Conservation (phyloP, 164 flowering plant species). For the Aristolochia contorta region DNA sequence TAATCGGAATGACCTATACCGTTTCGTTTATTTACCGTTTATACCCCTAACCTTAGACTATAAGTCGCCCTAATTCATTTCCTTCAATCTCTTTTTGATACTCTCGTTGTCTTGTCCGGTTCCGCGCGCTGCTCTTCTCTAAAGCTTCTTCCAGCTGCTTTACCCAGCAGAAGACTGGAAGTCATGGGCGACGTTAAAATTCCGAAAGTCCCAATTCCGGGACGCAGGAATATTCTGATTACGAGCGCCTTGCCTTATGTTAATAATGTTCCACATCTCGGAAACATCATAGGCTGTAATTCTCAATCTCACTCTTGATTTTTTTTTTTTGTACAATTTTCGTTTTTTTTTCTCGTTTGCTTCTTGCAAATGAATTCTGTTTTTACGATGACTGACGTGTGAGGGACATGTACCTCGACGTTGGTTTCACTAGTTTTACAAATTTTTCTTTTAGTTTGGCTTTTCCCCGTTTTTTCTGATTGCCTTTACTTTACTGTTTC, state of each 20-base stretch:
- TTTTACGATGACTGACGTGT: not conserved
- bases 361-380: not conserved
- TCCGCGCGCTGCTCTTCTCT: no score
- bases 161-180: no score
- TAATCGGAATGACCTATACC: no score
- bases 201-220: slow-evolving; percentile 9
- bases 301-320: not conserved
- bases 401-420: not conserved
- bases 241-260: slow-evolving; percentile 17
- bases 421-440: not conserved
- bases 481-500: not conserved
- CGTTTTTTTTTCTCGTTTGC: not conserved
- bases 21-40: no score
- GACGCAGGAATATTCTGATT: slow-evolving; percentile 9
- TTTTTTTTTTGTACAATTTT: not conserved
- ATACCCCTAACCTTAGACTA: no score
- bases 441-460: not conserved
- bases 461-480: not conserved
- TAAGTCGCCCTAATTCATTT: no score
- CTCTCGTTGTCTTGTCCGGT: no score
- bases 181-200: slow-evolving; percentile 4
- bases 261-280: slow-evolving; percentile 16
- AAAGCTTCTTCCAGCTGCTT: no score
- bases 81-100: no score
- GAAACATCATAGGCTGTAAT: slow-evolving; percentile 14